phyloP scores from a whole-genome alignment of 176 grass and related monocot species.

The Bonia amplexicaulis region DNA sequence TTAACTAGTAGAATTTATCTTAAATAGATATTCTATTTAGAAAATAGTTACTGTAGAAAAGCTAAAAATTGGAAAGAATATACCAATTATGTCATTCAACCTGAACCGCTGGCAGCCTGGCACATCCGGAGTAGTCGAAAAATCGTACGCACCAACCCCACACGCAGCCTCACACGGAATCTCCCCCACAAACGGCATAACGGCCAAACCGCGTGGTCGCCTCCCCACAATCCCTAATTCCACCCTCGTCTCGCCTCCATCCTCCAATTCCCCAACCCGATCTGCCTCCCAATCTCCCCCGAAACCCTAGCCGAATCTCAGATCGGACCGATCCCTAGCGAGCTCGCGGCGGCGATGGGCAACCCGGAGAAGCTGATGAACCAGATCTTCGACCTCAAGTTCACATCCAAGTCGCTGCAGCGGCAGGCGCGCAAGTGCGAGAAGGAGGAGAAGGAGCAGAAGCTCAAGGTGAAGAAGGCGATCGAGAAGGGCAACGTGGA shows the following conservation, averaged over 20 bases:
- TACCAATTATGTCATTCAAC: too few relatives aligned
- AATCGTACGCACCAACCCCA: neutral
- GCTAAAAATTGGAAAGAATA: too few relatives aligned
- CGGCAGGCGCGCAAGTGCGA: slow-evolving; percentile 92
- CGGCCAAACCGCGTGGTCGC: slow-evolving; percentile 36
- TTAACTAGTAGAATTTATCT: too few relatives aligned
- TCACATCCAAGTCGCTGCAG: slow-evolving; percentile 92
- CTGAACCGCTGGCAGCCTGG: too few relatives aligned
- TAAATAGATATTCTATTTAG: too few relatives aligned
- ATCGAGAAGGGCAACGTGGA: slow-evolving; percentile 97
- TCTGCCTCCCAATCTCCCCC: too few relatives aligned
- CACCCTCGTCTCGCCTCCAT: neutral
- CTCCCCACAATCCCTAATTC: neutral
- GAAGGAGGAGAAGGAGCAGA: slow-evolving; percentile 95
- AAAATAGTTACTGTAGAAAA: too few relatives aligned
- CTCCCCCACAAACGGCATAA: slow-evolving; percentile 3
- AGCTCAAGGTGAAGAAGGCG: slow-evolving; percentile 98
- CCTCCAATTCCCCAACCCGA: neutral
- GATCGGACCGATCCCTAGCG: neutral
- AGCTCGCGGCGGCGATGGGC: slow-evolving; percentile 44
- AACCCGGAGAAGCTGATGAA: slow-evolving; percentile 97
- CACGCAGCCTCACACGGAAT: neutral
- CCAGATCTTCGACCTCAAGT: slow-evolving; percentile 96
- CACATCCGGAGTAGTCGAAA: too few relatives aligned
- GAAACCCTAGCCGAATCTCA: too few relatives aligned